Base-by-base conservation (phyloP, 2,329 filamentous ascomycete genomes). In the Trichoderma atrobrunneum region DNA sequence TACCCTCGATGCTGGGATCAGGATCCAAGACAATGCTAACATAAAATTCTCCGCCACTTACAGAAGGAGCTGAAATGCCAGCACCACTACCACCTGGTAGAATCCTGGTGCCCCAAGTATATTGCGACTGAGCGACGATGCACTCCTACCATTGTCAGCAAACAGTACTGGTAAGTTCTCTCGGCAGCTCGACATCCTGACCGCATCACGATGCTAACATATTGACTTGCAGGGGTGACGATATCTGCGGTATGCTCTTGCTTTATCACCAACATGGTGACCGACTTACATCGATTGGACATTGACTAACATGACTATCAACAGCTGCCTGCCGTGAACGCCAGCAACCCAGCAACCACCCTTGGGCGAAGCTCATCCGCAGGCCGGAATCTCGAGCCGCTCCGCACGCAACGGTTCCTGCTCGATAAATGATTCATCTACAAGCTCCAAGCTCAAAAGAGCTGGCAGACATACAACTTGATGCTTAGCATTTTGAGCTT, bases 1-100 rank as follows among this genome's bases (percentile, higher is more conserved):
- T 34, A 26, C 30, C 10, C 48, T 34, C 21, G n/a, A 48, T 59
- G 10, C 21, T 26, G 26, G 30, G 30, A 26, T 28, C 7, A 26
- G 39, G 30, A 32, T 24, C 3, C 51, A 24, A 16, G 30, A 30
- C 26, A 26, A 24, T 59, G 66, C 75, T 76, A 71, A 75, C 74
- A 48, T 28, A 8, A 43, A 30, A 4, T 21, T 21, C 7, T 43
- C 56, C 14, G 54, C 57, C 28, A n/a, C 28, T 60, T 43, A 26
- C 73, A 87, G 85, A 85, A 86, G 72, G 84, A 87, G 73, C 82
- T 87, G 73, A 85, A 85, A 78, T 87, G 86, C 74, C 82, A 85
- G 74, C 81, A 83, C 69, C 85, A 87, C 78, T 86, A 85, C 80
- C 86, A 87, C 74, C 77, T 84, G 73, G 83, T 84, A 71, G 83